Evolutionary conservation across 768 basidiomycete species (phyloP).

Genomic region (Amanita rimosa): DNA sequence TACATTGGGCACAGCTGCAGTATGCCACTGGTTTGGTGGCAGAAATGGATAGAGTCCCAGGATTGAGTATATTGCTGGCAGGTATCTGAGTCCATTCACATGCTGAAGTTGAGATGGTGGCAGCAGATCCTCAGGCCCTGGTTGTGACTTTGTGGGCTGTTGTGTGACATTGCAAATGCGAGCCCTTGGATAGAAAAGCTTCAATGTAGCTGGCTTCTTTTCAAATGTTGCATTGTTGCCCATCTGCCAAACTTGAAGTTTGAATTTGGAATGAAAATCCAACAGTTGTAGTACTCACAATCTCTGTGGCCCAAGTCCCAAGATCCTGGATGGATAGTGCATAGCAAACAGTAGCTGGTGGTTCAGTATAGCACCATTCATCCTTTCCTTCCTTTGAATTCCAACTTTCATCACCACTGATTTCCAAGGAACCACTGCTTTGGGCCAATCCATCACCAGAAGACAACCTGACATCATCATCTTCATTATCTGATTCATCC

Average conservation of each 20-base stretch:
- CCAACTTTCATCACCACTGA: too few relatives aligned
- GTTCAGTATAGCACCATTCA: slow-evolving; percentile 2
- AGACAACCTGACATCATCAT: not conserved
- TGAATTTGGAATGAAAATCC: too few relatives aligned
- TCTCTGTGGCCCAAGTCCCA: slow-evolving; percentile 1
- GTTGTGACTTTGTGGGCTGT: not conserved
- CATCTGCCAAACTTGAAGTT: too few relatives aligned
- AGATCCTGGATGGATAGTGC: not conserved
- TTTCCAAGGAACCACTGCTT: not conserved
- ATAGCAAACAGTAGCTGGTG: not conserved
- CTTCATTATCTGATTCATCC: not conserved
- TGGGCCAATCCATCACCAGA: not conserved
- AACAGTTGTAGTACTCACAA: too few relatives aligned
- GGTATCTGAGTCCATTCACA: not conserved
- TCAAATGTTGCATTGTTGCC: not conserved
- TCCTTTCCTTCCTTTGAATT: not conserved
- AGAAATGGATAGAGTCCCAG: not conserved
- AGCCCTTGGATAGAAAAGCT: not conserved
- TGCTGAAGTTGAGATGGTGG: not conserved
- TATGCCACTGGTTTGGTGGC: not conserved
- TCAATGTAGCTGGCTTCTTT: not conserved
- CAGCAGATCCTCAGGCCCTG: not conserved
- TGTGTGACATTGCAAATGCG: not conserved
- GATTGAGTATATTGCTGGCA: not conserved
- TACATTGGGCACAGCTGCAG: not conserved